Evolutionary conservation across 2,329 filamentous ascomycete species (phyloP).

Genomic region (Penicillium sp.): DNA sequence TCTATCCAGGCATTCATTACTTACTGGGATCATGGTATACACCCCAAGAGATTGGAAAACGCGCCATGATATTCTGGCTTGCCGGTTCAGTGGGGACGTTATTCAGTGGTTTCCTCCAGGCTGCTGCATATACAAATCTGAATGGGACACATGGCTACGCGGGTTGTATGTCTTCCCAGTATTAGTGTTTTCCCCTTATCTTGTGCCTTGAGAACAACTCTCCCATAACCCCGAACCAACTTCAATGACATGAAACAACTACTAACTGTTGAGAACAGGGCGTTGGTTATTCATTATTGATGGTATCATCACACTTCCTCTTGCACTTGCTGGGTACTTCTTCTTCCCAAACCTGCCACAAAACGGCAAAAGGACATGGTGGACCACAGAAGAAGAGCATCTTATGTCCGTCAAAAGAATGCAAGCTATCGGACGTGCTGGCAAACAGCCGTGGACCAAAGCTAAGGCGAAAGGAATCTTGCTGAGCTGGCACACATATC

Average conservation of each 20-base stretch:
- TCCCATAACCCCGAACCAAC: too few relatives aligned
- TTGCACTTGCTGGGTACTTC: constrained; percentile 24
- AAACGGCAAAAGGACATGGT: constrained; percentile 25
- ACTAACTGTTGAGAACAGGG: too few relatives aligned
- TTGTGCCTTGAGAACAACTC: too few relatives aligned
- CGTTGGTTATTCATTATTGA: constrained; percentile 32
- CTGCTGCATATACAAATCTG: constrained; percentile 25
- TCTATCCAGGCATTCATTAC: constrained; percentile 28
- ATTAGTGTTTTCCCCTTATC: too few relatives aligned
- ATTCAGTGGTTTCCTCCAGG: constrained; percentile 26
- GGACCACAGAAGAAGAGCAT: constrained; percentile 26
- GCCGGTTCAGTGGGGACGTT: constrained; percentile 21
- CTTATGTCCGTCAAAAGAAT: constrained; percentile 30
- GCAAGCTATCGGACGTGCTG: constrained; percentile 38
- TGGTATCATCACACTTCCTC: constrained; percentile 27
- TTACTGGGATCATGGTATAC: constrained; percentile 30
- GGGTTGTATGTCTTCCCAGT: constrained; percentile 25
- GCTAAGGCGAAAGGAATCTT: constrained; percentile 37
- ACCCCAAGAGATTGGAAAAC: constrained; percentile 25
- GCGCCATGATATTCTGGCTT: constrained; percentile 26
- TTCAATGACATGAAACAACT: too few relatives aligned
- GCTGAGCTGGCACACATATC: constrained; percentile 43
- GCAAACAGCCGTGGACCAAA: constrained; percentile 38
- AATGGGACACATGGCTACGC: constrained; percentile 24
- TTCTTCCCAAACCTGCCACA: constrained; percentile 26